A percentile compares a stretch with the other conserved stretches of the same genome.
Evolutionary conservation across 1,139 yeast species (phyloP).

Genomic region (Lodderomyces orthopsilosis): DNA sequence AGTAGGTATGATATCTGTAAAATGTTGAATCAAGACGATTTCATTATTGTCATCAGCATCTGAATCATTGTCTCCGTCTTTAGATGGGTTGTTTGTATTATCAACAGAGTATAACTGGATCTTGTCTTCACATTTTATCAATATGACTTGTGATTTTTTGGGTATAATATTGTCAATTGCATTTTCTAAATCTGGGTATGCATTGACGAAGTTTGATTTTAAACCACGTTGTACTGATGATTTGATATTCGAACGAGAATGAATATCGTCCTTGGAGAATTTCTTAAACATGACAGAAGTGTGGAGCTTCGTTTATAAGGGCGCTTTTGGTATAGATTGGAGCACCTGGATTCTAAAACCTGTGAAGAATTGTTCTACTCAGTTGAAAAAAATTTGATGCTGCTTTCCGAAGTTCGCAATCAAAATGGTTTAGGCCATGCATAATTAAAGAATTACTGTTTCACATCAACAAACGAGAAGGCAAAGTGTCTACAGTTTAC

Average conservation of each 20-base stretch:
- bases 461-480: too few relatives aligned
- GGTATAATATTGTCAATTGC: conserved; percentile 82
- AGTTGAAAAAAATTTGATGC: neutral
- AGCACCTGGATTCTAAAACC: too few relatives aligned
- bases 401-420: neutral
- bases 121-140: conserved; percentile 86
- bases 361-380: too few relatives aligned
- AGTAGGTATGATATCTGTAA: conserved; percentile 71
- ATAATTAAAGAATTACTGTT: too few relatives aligned
- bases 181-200: conserved; percentile 70
- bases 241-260: conserved; percentile 86
- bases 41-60: conserved; percentile 7
- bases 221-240: conserved; percentile 88
- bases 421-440: too few relatives aligned
- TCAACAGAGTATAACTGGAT: conserved; percentile 68
- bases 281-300: conserved; percentile 50
- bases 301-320: neutral
- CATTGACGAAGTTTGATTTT: conserved; percentile 66
- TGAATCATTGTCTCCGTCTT: conserved; percentile 47
- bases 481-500: too few relatives aligned
- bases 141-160: conserved; percentile 81
- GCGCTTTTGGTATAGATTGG: too few relatives aligned
- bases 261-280: conserved; percentile 82
- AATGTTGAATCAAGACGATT: conserved; percentile 77
- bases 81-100: conserved; percentile 1